Evolutionary conservation across 1,284 basidiomycete species (phyloP), one percentile per base, ranked within the genome.

Genomic region (Malassezia sympodialis): DNA sequence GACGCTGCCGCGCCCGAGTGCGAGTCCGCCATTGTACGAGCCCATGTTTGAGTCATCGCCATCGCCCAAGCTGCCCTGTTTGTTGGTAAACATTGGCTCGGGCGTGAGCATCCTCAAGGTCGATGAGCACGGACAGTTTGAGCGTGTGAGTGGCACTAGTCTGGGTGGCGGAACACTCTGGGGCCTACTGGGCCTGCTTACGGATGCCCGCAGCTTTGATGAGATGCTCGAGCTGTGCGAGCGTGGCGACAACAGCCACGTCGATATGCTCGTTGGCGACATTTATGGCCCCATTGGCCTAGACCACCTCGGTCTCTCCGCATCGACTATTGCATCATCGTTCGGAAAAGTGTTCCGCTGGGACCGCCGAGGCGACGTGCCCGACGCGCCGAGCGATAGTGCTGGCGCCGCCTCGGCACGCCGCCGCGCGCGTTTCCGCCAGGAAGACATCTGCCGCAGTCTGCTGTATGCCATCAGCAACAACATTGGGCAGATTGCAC

Each of bases 291-390:
- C 88, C 60, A 83, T 98, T 31, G 67, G 68, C 8, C 59, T 66
- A 50, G 63, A 67, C 40, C 58, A 63, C 34, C 54, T 73, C 24
- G 94, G 94, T 4, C 82, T 99, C 54, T 98, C 96, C 77, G 91
- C 89, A 30, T 91, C 88, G 10, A 96, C 88, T 75, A 99, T 99
- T 69, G 94, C 94, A 4, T 94, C 89, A 59, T 88, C 88, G 14
- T 98, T 99, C 75, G 94, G 94, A 47, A 99, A 98, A 72, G 94
- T 99, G 43, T 96, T 98, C 79, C 87, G 88, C 76, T 90, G 93
- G 66, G 69, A 68, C 42, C 58, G 61, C 14, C 56, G 53, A 34
- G 46, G 52, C 17, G 43, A 27, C 4, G 24, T 24, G 8, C 49
- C 44, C 15, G 49, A 39, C n/a, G 35, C 10, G 15, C 15, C 31